These are phyloP conservation scores for Tuber aestivum DNA, from an alignment of 495 filamentous ascomycete species.

Conservation along the genomic window DNA sequence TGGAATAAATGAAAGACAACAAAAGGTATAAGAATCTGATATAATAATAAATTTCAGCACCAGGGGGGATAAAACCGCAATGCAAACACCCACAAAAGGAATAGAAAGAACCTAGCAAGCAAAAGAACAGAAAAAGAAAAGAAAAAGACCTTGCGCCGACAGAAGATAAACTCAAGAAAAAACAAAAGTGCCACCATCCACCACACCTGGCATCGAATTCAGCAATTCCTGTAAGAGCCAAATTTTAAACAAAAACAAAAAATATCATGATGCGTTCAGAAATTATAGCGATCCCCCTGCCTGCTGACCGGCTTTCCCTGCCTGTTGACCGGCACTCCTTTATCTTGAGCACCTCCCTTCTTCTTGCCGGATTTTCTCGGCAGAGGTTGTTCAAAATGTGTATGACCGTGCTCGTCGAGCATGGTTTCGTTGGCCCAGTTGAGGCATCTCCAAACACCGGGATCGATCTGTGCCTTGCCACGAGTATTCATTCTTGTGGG, in stretches of 20 bases:
- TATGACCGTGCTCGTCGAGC: constrained; percentile 67
- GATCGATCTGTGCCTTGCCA: constrained; percentile 61
- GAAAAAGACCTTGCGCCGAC: neutral
- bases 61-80: constrained; percentile 3
- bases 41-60: constrained; percentile 11
- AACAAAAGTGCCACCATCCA: neutral
- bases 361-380: constrained; percentile 59
- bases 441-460: constrained; percentile 62
- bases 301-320: constrained; percentile 41
- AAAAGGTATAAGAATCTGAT: constrained; percentile 12
- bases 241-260: constrained; percentile 6
- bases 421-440: constrained; percentile 77
- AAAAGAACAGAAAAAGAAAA: neutral
- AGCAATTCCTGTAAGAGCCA: neutral
- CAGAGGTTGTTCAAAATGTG: constrained; percentile 71
- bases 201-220: neutral
- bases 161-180: neutral
- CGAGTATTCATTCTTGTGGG: constrained; percentile 69
- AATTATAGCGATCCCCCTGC: constrained; percentile 42
- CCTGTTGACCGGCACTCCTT: constrained; percentile 37
- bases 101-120: neutral
- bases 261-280: constrained; percentile 29
- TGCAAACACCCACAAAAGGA: neutral
- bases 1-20: neutral
- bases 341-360: constrained; percentile 33